phyloP scores from a whole-genome alignment of 2,329 filamentous ascomycete species.

The Hymenoscyphus scutula region DNA sequence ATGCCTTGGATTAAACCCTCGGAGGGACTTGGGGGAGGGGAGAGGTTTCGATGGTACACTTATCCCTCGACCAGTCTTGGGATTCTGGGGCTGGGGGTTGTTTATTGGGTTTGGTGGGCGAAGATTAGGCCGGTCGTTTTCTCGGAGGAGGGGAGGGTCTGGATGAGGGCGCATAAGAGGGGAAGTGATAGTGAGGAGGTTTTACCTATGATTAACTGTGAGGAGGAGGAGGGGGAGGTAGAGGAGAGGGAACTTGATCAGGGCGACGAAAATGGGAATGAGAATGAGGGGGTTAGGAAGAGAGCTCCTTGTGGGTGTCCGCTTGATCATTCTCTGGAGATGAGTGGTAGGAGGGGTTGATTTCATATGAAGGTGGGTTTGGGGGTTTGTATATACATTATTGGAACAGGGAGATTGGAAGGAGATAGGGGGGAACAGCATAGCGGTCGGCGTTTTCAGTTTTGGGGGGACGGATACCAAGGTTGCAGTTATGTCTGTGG shows the following conservation, averaged over 20 bases:
- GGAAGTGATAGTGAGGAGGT: constrained; percentile 10
- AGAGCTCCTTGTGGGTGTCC: constrained; percentile 22
- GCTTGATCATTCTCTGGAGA: constrained; percentile 8
- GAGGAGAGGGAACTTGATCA: background rate
- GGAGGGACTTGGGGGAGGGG: constrained; percentile 25
- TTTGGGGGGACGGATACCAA: background rate
- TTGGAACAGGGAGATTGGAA: background rate
- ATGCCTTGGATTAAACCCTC: constrained; percentile 40
- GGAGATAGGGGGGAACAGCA: background rate
- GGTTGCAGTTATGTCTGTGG: background rate
- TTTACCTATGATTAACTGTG: constrained; percentile 9
- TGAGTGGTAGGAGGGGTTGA: background rate
- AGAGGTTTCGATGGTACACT: constrained; percentile 38
- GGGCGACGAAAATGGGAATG: background rate
- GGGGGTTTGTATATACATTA: background rate
- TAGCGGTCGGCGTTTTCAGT: background rate
- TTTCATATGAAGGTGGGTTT: background rate
- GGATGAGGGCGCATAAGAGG: constrained; percentile 13
- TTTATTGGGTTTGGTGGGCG: constrained; percentile 41
- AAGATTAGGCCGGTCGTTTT: constrained; percentile 16
- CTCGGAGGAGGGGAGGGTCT: background rate
- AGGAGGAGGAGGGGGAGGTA: constrained; percentile 7
- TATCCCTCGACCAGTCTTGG: constrained; percentile 39
- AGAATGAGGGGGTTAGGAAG: constrained; percentile 10
- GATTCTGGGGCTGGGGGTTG: constrained; percentile 36